Percentiles rank a stretch among this genome's conserved stretches.
phyloP scores from a whole-genome alignment of 768 basidiomycete genomes.

The Postia placenta region DNA sequence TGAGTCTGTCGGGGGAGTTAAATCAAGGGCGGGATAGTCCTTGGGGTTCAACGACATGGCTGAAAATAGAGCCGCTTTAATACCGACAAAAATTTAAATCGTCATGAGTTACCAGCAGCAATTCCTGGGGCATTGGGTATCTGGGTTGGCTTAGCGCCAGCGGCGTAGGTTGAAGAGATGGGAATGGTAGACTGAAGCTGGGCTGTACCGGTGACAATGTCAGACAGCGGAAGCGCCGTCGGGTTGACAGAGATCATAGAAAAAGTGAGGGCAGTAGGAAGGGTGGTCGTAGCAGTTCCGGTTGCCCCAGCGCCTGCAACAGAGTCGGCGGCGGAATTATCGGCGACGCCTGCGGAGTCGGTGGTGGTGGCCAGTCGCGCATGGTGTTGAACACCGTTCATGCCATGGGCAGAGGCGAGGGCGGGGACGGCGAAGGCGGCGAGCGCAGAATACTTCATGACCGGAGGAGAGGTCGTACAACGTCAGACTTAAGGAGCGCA shows the following conservation, averaged over 20 bases:
- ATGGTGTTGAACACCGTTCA: constrained; percentile 13
- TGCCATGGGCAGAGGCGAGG: constrained; percentile 34
- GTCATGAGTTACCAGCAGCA: constrained; percentile 37
- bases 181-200: constrained; percentile 23
- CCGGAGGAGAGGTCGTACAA: constrained; percentile 3
- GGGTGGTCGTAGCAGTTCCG: not conserved
- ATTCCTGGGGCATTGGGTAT: constrained; percentile 55
- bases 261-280: constrained; percentile 18
- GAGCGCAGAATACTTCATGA: constrained; percentile 28
- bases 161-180: constrained; percentile 27
- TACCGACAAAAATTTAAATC: not conserved
- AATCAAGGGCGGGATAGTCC: constrained; percentile 65
- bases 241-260: constrained; percentile 26
- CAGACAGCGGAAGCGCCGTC: constrained; percentile 27
- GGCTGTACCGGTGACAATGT: constrained; percentile 21
- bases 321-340: constrained; percentile 1
- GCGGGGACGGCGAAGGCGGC: constrained; percentile 28
- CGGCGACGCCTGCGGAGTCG: constrained; percentile 6
- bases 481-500: constrained; percentile 5
- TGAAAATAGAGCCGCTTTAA: constrained; percentile 16
- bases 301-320: not conserved
- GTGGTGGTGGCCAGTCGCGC: constrained; percentile 18
- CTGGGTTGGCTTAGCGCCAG: constrained; percentile 32
- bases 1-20: constrained; percentile 51
- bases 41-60: constrained; percentile 39